Percentiles rank a stretch among this genome's conserved stretches.
Conservation (phyloP, 768 basidiomycete species). For the Tylopilus balloui region DNA sequence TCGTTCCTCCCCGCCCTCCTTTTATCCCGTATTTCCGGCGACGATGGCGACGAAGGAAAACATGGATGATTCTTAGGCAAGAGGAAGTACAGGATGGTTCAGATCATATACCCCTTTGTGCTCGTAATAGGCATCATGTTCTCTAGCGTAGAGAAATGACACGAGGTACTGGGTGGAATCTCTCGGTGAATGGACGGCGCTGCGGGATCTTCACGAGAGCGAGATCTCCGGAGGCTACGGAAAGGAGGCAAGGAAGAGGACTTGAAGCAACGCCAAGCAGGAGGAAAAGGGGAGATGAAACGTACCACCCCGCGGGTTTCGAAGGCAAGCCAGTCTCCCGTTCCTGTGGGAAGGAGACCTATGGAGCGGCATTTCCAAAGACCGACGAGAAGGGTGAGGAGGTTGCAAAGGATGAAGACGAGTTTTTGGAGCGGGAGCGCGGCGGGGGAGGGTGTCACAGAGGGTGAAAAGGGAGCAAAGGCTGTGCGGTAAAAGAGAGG, state of each 20-base stretch:
- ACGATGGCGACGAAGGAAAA: conserved; percentile 7
- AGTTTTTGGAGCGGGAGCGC: conserved; percentile 68
- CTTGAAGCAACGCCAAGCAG: not conserved
- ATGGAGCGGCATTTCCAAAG: conserved; percentile 92
- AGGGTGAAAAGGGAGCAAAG: conserved; percentile 64
- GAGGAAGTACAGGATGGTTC: conserved; percentile 17
- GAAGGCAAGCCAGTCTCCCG: conserved; percentile 93
- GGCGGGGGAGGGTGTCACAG: conserved; percentile 37
- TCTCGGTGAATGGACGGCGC: too few relatives aligned
- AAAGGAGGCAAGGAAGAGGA: too few relatives aligned
- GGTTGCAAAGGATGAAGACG: conserved; percentile 66
- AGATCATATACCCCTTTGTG: conserved; percentile 17
- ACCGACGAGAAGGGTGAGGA: conserved; percentile 76
- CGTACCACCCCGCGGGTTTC: conserved; percentile 69
- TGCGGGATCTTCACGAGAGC: conserved; percentile 31
- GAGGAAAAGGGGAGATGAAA: not conserved
- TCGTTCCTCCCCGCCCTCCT: not conserved
- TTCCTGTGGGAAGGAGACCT: conserved; percentile 87
- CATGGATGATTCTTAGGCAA: conserved; percentile 22
- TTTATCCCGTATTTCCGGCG: conserved; percentile 7
- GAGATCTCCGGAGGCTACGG: conserved; percentile 44
- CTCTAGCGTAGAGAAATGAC: conserved; percentile 12
- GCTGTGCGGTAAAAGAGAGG: conserved; percentile 17
- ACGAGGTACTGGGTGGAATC: conserved; percentile 16
- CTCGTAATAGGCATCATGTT: conserved; percentile 19